Percentiles rank a stretch among this genome's conserved stretches.
Conservation (phyloP, 2,329 filamentous ascomycete species). For the Dothidotthia symphoricarpi region DNA sequence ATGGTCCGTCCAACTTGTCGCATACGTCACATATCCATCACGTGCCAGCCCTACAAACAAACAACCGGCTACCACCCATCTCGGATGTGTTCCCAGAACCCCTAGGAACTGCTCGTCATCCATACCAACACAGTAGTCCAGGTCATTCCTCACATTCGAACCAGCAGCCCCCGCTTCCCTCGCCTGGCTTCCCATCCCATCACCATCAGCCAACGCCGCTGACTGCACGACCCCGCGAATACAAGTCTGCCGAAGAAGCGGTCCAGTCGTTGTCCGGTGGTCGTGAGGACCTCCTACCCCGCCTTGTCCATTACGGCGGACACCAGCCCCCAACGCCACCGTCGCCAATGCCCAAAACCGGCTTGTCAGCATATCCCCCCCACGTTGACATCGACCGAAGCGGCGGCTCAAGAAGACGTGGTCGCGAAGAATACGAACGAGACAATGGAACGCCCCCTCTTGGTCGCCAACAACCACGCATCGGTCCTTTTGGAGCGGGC, state of each 20-base stretch:
- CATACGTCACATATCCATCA: conserved; percentile 90
- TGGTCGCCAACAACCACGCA: conserved; percentile 56
- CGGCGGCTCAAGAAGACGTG: conserved; percentile 68
- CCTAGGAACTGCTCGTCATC: conserved; percentile 52
- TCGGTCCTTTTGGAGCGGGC: conserved; percentile 73
- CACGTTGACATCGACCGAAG: conserved; percentile 45
- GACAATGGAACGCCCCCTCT: conserved; percentile 85
- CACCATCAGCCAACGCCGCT: conserved; percentile 54
- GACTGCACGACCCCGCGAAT: conserved; percentile 69
- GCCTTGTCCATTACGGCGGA: conserved; percentile 91
- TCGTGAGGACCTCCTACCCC: conserved; percentile 87
- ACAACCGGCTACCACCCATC: conserved; percentile 89
- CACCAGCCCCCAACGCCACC: conserved; percentile 92
- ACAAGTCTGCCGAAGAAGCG: conserved; percentile 92
- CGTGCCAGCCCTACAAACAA: conserved; percentile 80
- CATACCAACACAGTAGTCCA: conserved; percentile 62
- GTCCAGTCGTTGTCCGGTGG: conserved; percentile 87
- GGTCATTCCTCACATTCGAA: conserved; percentile 64
- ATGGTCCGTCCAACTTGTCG: conserved; percentile 78
- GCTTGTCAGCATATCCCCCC: conserved; percentile 31
- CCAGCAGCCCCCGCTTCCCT: conserved; percentile 68
- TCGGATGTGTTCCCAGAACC: conserved; percentile 90
- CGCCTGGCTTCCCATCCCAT: conserved; percentile 68
- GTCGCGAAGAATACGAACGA: conserved; percentile 83
- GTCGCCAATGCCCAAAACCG: conserved; percentile 63